Conservation (phyloP, 148 eudicot genomes). For the Camellia lanceoleosa region DNA sequence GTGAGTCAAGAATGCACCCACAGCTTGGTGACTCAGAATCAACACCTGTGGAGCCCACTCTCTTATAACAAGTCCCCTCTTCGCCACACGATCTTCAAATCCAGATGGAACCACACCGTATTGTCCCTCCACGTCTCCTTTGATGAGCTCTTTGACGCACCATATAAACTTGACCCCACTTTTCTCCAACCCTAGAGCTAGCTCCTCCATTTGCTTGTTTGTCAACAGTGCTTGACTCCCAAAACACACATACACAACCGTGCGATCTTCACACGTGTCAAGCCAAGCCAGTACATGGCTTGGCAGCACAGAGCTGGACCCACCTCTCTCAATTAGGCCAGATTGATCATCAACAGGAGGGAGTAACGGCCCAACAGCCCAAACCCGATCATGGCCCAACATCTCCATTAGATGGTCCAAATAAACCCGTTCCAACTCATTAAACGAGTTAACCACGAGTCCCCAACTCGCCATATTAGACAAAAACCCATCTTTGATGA, state of each 20-base stretch:
- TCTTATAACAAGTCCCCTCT: slow-evolving; percentile 33
- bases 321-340: too few relatives aligned
- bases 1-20: slow-evolving; percentile 39
- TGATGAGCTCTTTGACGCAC: slow-evolving; percentile 18
- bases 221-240: slow-evolving; percentile 45
- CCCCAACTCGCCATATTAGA: slow-evolving; percentile 21
- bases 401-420: background rate
- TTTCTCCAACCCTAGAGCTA: slow-evolving; percentile 39
- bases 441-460: slow-evolving; percentile 35
- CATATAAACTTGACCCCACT: slow-evolving; percentile 39
- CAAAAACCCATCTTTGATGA: background rate
- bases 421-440: slow-evolving; percentile 25
- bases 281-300: background rate
- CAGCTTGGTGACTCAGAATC: slow-evolving; percentile 37
- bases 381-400: slow-evolving; percentile 24
- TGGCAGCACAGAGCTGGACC: too few relatives aligned
- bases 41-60: slow-evolving; percentile 49
- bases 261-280: slow-evolving; percentile 24
- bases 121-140: slow-evolving; percentile 17
- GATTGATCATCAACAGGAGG: background rate
- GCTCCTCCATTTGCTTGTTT: slow-evolving; percentile 30
- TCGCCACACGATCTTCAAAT: slow-evolving; percentile 40
- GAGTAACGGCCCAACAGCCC: slow-evolving; percentile 9
- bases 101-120: slow-evolving; percentile 38
- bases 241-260: slow-evolving; percentile 50